Evolutionary conservation across 140 eudicot genomes (phyloP), one percentile per base, ranked within the genome.

Genomic region (Oenanthe javanica): DNA sequence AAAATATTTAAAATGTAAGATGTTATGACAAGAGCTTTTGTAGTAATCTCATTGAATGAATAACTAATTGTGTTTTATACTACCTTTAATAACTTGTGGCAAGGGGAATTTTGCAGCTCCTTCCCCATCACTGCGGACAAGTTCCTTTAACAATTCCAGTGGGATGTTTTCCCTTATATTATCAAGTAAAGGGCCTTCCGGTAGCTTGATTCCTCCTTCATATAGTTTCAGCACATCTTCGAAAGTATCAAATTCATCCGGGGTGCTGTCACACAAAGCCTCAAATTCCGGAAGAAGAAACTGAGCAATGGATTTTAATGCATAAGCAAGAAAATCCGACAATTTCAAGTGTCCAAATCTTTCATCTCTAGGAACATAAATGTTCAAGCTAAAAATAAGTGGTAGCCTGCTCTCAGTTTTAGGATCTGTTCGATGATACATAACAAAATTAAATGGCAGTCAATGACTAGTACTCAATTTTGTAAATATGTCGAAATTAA

Each of bases 281-380:
- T 86, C 83, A 77, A 88, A 84, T 81, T 79, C 89, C 18, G 92
- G 90, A 16, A 77, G 66, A 52, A 88, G 78, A 10, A 74, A 84
- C 71, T 88, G 95, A 31, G 78, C 78, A 25, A 90, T 72, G 71
- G 90, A 77, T 73, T 90, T 88, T 27, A 88, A 5, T 27, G 82
- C 88, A 46, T 85, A 79, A 14, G 89, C 89, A 69, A 88, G 84
- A 46, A 90, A 89, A 80, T 90, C 92, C 31, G 82, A 75, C 61
- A 82, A 47, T 75, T 90, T 90, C 59, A 90, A 14, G 5, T 83
- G 82, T 40, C 84, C 84, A 48, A 90, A 90, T 77, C 85, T 67
- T 77, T 90, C 95, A 5, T 90, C 95, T 66, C 81, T 83, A 3
- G 95, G 95, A 69, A 90, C 92, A 61, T 90, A 90, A 23, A 90